Conservation (phyloP, 139 green algal genomes). For the Picochlorum sp. region DNA sequence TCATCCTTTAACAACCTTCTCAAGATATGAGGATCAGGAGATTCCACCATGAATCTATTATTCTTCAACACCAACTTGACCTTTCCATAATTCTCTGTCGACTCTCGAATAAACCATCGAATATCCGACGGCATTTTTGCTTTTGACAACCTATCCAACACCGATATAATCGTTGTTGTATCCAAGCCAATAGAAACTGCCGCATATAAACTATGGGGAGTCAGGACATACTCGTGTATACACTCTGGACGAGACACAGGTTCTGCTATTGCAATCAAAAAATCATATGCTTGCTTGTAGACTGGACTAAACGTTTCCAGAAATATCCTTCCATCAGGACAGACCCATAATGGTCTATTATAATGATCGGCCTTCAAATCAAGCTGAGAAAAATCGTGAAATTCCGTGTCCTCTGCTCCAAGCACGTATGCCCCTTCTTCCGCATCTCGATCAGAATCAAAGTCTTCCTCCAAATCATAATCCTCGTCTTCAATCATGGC, state of each 20-base stretch:
- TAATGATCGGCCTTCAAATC: conserved; percentile 77
- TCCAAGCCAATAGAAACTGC: conserved; percentile 92
- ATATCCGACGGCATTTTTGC: conserved; percentile 55
- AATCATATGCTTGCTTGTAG: conserved; percentile 97
- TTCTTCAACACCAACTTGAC: conserved; percentile 95
- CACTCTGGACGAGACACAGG: conserved; percentile 81
- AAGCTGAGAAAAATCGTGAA: conserved; percentile 60
- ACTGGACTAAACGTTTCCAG: conserved; percentile 93
- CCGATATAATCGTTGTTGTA: conserved; percentile 83
- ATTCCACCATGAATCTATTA: conserved; percentile 95
- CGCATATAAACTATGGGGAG: conserved; percentile 92
- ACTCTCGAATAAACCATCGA: conserved; percentile 70
- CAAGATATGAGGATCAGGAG: conserved; percentile 63
- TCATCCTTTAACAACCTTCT: conserved; percentile 55
- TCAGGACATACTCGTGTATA: conserved; percentile 75
- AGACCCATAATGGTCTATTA: conserved; percentile 92
- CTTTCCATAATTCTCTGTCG: conserved; percentile 95
- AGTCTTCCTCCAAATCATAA: conserved; percentile 34
- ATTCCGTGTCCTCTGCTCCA: conserved; percentile 30
- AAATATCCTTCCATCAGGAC: conserved; percentile 89
- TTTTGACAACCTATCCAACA: conserved; percentile 81
- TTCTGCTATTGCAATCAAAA: conserved; percentile 96
- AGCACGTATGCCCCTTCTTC: conserved; percentile 19
- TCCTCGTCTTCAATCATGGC: conserved; percentile 17
- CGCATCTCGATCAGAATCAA: conserved; percentile 27